Percentiles rank a stretch among this genome's conserved stretches.
These are phyloP conservation scores for Mycena amicta DNA, from an alignment of 768 basidiomycete species.

Conservation along the genomic window DNA sequence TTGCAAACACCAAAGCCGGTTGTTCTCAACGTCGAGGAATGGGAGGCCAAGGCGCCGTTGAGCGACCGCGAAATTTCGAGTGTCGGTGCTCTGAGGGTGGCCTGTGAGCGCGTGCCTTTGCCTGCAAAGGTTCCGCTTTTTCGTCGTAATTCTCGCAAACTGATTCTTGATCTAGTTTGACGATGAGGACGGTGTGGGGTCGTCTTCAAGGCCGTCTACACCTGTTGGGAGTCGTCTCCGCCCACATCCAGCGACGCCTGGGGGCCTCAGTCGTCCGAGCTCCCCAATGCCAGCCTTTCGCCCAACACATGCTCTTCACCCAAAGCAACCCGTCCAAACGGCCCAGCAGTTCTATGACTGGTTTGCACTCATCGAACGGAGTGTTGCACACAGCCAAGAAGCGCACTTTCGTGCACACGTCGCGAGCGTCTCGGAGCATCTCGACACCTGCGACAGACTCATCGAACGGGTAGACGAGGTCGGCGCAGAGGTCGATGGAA, in stretches of 20 bases:
- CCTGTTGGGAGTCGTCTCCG: slow-evolving; percentile 26
- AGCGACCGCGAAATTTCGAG: slow-evolving; percentile 69
- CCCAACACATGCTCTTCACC: slow-evolving; percentile 60
- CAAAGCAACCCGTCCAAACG: slow-evolving; percentile 78
- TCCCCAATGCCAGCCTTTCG: slow-evolving; percentile 23
- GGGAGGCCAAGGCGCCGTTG: slow-evolving; percentile 84
- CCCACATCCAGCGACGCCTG: slow-evolving; percentile 21
- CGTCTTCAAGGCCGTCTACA: slow-evolving; percentile 41
- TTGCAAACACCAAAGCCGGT: slow-evolving; percentile 35
- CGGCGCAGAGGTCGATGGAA: slow-evolving; percentile 71
- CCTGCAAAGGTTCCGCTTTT: slow-evolving; percentile 71
- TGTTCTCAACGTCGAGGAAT: slow-evolving; percentile 77
- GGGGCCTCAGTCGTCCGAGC: slow-evolving; percentile 11
- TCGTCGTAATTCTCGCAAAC: slow-evolving; percentile 2
- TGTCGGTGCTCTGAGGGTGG: slow-evolving; percentile 61
- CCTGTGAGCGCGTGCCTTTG: slow-evolving; percentile 60
- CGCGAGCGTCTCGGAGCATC: slow-evolving; percentile 71
- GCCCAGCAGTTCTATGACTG: slow-evolving; percentile 98
- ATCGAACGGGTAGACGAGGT: slow-evolving; percentile 73
- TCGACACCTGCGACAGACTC: slow-evolving; percentile 76
- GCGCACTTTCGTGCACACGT: slow-evolving; percentile 89
- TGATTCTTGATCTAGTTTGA: slow-evolving; percentile 21
- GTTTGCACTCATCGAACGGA: slow-evolving; percentile 87
- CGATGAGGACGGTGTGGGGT: slow-evolving; percentile 23
- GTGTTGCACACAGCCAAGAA: slow-evolving; percentile 92